Evolutionary conservation across 1,139 yeast genomes (phyloP), one percentile per base, ranked within the genome.

Genomic region (Blastobotrys serpentis): DNA sequence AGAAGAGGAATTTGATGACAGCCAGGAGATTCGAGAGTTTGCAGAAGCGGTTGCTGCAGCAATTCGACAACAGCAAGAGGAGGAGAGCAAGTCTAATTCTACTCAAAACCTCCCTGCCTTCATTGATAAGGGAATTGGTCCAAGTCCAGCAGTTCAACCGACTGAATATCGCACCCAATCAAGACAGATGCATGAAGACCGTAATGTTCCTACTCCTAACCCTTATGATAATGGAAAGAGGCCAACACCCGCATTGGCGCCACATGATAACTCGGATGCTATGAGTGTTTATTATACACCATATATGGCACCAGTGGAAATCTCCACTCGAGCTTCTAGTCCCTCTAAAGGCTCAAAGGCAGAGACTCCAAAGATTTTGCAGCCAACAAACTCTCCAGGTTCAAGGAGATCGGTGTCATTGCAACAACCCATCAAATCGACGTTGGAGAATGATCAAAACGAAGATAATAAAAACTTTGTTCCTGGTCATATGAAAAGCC

Each of bases 221-320:
- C 23, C 23, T n/a, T 18, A 22, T 10, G 11, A 22, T 4, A 17
- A 19, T 19, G 41, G 41, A 13, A 21, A 4, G 8, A 21, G 7
- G n/a, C n/a, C n/a, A 18, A 37, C 17, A n/a, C 41, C 23, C 10
- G 17, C 43, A 4, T 33, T 33, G 13, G 25, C 25, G n/a, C 36
- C 21, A 18, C 43, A 16, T 16, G 11, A 13, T 6, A 48, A 47
- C n/a, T 52, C 51, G 26, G 58, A 55, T 22, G 42, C 42, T 5
- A 44, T 45, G 22, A 54, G 57, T 38, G 43, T 57, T 17, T 57
- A 57, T 34, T 56, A 43, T 44, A 57, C 61, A 1, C 61, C 61
- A 2, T 44, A 44, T 30, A 19, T 52, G 39, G 18, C 42, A 22
- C 49, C 40, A 18, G 40, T 36, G 23, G 40, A 36, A 18, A 36